Evolutionary conservation across 1,284 basidiomycete species (phyloP).

Genomic region (Schizophyllum amplum): DNA sequence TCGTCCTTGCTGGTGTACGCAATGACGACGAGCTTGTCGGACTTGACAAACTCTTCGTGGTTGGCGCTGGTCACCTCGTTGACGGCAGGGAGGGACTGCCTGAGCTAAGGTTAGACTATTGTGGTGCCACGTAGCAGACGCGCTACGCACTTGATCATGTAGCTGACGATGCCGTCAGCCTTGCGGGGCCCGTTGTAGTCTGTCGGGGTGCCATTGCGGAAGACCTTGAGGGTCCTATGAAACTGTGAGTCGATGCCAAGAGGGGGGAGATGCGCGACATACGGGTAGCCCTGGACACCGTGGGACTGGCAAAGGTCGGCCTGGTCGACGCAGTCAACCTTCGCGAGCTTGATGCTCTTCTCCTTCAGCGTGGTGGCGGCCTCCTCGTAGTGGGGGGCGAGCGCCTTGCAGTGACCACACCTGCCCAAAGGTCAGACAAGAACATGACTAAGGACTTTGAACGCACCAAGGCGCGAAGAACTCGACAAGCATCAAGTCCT

Average conservation of each 20-base stretch:
- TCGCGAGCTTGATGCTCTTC: slow-evolving; percentile 86
- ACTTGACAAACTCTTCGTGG: slow-evolving; percentile 79
- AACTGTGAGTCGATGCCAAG: slow-evolving; percentile 5
- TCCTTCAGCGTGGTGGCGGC: slow-evolving; percentile 91
- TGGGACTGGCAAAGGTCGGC: slow-evolving; percentile 81
- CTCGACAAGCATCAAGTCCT: slow-evolving; percentile 86
- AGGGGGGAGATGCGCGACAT: slow-evolving; percentile 24
- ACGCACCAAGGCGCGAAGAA: slow-evolving; percentile 88
- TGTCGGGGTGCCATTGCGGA: slow-evolving; percentile 72
- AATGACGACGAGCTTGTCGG: slow-evolving; percentile 89
- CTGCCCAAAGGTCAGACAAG: slow-evolving; percentile 25
- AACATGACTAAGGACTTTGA: neutral
- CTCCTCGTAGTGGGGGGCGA: slow-evolving; percentile 93
- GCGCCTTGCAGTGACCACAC: slow-evolving; percentile 89
- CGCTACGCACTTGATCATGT: slow-evolving; percentile 87
- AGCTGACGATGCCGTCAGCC: slow-evolving; percentile 93
- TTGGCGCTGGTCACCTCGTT: slow-evolving; percentile 70
- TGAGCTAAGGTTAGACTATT: slow-evolving; percentile 23
- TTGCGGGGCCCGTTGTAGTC: slow-evolving; percentile 90
- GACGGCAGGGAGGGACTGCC: slow-evolving; percentile 94
- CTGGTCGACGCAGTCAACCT: slow-evolving; percentile 92
- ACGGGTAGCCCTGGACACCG: slow-evolving; percentile 91
- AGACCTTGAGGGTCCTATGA: slow-evolving; percentile 78
- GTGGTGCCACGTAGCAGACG: neutral
- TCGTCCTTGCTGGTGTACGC: slow-evolving; percentile 73